Conservation (phyloP, 495 filamentous ascomycete species). For the Penicillium crystallinum region DNA sequence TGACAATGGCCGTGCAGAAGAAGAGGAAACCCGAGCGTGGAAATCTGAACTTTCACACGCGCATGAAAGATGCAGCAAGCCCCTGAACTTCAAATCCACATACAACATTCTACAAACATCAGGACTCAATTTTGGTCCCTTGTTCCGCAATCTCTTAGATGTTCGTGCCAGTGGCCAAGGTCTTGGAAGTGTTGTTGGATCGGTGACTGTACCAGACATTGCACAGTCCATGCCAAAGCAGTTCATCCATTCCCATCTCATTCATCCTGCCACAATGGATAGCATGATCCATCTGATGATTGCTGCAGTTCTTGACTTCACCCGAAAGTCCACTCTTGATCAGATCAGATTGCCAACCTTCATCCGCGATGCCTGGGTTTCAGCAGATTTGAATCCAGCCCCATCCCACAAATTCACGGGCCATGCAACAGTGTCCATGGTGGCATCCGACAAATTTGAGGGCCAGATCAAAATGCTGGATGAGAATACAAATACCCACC, state of each 20-base stretch:
- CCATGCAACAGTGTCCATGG: slow-evolving; percentile 11
- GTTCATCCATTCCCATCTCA: slow-evolving; percentile 26
- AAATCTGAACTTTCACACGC: background rate
- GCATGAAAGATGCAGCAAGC: slow-evolving; percentile 5
- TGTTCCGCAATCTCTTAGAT: slow-evolving; percentile 20
- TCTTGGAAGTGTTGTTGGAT: slow-evolving; percentile 14
- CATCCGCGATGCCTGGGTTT: slow-evolving; percentile 28
- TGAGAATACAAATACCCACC: background rate
- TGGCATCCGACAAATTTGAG: slow-evolving; percentile 18
- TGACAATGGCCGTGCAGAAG: slow-evolving; percentile 6
- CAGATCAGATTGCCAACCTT: slow-evolving; percentile 21
- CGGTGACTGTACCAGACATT: slow-evolving; percentile 24
- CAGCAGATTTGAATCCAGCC: slow-evolving; percentile 15
- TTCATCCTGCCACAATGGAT: slow-evolving; percentile 38
- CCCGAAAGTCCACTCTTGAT: slow-evolving; percentile 15
- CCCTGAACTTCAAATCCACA: slow-evolving; percentile 14
- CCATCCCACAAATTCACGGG: slow-evolving; percentile 15
- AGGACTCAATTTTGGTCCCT: slow-evolving; percentile 21
- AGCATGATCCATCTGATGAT: slow-evolving; percentile 33
- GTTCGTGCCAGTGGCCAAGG: slow-evolving; percentile 10
- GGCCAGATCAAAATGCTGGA: slow-evolving; percentile 21
- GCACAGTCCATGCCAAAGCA: slow-evolving; percentile 24
- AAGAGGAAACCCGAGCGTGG: slow-evolving; percentile 4
- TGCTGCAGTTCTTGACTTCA: slow-evolving; percentile 20
- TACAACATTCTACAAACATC: slow-evolving; percentile 19